A percentile compares a stretch with the other conserved stretches of the same genome.
Evolutionary conservation across 192 early-diverging fungal species (phyloP).

Genomic region (Radiomyces spectabilis): DNA sequence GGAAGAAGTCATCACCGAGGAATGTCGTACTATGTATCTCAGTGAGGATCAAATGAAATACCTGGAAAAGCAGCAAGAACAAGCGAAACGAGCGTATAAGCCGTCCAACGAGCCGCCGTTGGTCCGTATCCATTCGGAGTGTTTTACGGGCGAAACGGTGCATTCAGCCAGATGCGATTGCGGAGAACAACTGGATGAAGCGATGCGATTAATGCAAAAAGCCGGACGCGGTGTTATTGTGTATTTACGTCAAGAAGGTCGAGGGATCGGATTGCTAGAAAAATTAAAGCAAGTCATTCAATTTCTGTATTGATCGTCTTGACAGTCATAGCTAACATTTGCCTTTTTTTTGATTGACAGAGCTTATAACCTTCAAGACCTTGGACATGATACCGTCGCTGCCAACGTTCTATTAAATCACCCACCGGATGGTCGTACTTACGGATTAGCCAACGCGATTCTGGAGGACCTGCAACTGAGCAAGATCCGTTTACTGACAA

Average conservation of each 20-base stretch:
- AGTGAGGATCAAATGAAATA: slow-evolving; percentile 12
- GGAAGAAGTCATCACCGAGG: slow-evolving; percentile 35
- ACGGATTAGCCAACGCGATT: slow-evolving; percentile 84
- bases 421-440: slow-evolving; percentile 89
- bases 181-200: slow-evolving; percentile 87
- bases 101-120: slow-evolving; percentile 45
- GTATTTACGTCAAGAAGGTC: slow-evolving; percentile 93
- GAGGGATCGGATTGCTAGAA: slow-evolving; percentile 89
- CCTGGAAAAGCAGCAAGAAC: slow-evolving; percentile 20
- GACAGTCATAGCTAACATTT: not conserved
- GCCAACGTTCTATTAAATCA: slow-evolving; percentile 89
- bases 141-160: slow-evolving; percentile 95
- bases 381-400: slow-evolving; percentile 88
- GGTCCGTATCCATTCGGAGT: slow-evolving; percentile 92
- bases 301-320: not conserved
- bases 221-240: slow-evolving; percentile 90
- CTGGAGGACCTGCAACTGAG: slow-evolving; percentile 68
- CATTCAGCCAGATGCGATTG: slow-evolving; percentile 91
- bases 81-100: slow-evolving; percentile 12
- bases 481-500: slow-evolving; percentile 81
- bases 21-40: slow-evolving; percentile 2
- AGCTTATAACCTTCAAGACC: slow-evolving; percentile 95
- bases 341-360: slow-evolving; percentile 27
- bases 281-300: slow-evolving; percentile 81
- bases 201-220: slow-evolving; percentile 79